Base-by-base conservation (phyloP, 2,329 filamentous ascomycete species). In the Capronia coronata region DNA sequence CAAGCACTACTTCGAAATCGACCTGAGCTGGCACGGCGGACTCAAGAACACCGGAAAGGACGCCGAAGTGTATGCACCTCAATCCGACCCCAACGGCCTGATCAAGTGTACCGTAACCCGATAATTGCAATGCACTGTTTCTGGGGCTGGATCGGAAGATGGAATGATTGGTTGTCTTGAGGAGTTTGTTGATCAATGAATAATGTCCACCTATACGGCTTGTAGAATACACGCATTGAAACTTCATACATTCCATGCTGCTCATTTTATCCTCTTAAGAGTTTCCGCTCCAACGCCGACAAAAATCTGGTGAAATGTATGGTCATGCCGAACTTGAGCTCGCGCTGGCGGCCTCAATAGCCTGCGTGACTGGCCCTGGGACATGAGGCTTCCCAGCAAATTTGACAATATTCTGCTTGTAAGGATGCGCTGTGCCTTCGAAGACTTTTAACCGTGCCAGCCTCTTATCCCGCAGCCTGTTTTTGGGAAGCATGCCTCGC, bases 1-100 rank as follows among this genome's bases (percentile, higher is more conserved):
- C 76, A 97, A 96, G 75, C 93, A 98, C 72, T 97, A 96, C 73
- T 97, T 97, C 65, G 91, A 97, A 71, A 84, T 97, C 68, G 91
- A 97, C 65, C 72, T 98, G 64, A 91, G 86, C 71, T 98, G 93
- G 93, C 87, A 95, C 77, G 94, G 97, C 69, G 89, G 84, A 23
- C 68, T 90, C 60, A 87, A 95, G 76, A 98, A 98, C 72, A 95
- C 87, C 0, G 93, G 93, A 69, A 86, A 87, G 69, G 86, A 98
- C 63, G 93, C 93, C 45, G 90, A 96, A 66, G 91, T 98, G 16
- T 96, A 93, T 63, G 90, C 87, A 22, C 93, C 93, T 2, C 93
- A 97, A 69, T 86, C 86, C 9, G 83, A 87, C 57, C 93, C 93
- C 49, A 98, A 97, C 65, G 93, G 93, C 22, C 79, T 98, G 54